Evolutionary conservation across 1,284 basidiomycete genomes (phyloP).

Genomic region (Mrakiaceae sp.): DNA sequence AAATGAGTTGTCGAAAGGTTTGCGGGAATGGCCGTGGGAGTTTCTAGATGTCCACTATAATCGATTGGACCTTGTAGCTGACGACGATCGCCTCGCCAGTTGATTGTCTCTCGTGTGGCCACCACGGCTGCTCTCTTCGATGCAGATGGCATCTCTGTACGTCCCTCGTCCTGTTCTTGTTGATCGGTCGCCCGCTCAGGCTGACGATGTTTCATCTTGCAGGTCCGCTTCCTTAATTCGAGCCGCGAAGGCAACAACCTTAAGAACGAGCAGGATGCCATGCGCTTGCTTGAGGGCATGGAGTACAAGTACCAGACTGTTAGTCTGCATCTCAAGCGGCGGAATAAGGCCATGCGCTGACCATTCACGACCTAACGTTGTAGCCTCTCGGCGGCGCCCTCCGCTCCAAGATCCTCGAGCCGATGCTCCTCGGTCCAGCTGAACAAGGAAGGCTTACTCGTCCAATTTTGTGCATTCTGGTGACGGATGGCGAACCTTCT

Average conservation of each 20-base stretch:
- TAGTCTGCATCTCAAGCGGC: no score
- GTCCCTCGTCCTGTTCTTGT: background rate
- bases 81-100: slow-evolving; percentile 35
- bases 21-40: background rate
- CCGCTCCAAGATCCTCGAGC: slow-evolving; percentile 37
- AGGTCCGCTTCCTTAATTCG: slow-evolving; percentile 39
- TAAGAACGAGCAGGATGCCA: slow-evolving; percentile 32
- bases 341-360: no score
- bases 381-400: slow-evolving; percentile 13
- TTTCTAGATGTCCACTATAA: no score
- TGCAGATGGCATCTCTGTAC: slow-evolving; percentile 37
- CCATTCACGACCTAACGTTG: no score
- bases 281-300: slow-evolving; percentile 34
- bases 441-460: slow-evolving; percentile 32
- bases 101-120: slow-evolving; percentile 26
- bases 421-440: slow-evolving; percentile 36
- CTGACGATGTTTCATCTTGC: background rate
- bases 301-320: slow-evolving; percentile 34
- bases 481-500: slow-evolving; percentile 3
- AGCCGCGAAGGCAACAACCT: slow-evolving; percentile 37
- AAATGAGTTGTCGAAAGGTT: background rate
- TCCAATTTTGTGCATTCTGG: slow-evolving; percentile 36
- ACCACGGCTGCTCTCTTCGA: slow-evolving; percentile 38
- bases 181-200: background rate
- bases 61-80: no score